Conservation (phyloP, 164 flowering plant species). For the Chimonanthus salicifolius region DNA sequence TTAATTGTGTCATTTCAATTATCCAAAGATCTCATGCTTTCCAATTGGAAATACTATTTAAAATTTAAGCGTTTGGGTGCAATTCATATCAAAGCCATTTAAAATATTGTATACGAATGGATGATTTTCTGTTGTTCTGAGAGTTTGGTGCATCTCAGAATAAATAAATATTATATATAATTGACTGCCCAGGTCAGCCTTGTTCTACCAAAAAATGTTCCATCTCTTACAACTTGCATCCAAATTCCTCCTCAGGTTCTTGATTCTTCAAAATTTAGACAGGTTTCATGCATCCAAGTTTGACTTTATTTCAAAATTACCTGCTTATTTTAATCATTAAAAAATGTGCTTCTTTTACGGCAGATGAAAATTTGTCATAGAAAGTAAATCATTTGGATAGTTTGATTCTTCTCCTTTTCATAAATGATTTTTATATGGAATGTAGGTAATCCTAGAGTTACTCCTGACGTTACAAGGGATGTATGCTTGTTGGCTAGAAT, state of each 20-base stretch:
- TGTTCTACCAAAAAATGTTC: neutral
- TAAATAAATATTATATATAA: no score
- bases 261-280: neutral
- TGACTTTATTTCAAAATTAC: no score
- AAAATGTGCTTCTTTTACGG: neutral
- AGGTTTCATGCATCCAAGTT: neutral
- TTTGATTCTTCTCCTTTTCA: neutral
- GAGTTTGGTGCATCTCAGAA: neutral
- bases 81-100: no score
- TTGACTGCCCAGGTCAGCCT: no score
- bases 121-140: neutral
- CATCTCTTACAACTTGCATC: neutral
- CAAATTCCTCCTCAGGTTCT: neutral
- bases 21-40: no score
- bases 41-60: no score
- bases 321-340: no score
- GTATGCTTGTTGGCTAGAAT: constrained; percentile 97
- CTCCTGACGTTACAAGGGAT: constrained; percentile 98
- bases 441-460: constrained; percentile 96
- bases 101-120: no score
- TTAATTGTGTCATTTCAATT: no score
- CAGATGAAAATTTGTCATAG: neutral
- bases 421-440: neutral
- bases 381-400: neutral
- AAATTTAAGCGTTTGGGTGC: no score